Evolutionary conservation across 139 green algal genomes (phyloP).

Genomic region (Closterium sp.): DNA sequence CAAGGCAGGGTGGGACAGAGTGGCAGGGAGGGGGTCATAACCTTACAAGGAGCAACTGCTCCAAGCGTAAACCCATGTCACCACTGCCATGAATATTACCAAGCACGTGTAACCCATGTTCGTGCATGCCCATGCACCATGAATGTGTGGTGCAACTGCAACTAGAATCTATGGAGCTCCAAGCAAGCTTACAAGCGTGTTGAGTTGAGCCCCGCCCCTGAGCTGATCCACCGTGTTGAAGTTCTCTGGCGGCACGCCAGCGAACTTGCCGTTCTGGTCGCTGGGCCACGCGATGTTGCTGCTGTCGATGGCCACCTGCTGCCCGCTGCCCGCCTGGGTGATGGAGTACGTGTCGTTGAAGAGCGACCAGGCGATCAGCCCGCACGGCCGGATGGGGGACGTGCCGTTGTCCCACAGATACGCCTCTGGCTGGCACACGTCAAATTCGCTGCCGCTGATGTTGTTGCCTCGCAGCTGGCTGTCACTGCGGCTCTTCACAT

Average conservation of each 20-base stretch:
- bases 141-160: not conserved
- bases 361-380: slow-evolving; percentile 82
- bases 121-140: not conserved
- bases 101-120: not conserved
- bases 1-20: too few relatives aligned
- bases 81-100: too few relatives aligned
- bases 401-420: slow-evolving; percentile 37
- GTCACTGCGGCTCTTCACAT: slow-evolving; percentile 74
- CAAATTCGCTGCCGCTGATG: slow-evolving; percentile 40
- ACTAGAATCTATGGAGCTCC: too few relatives aligned
- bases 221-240: slow-evolving; percentile 65
- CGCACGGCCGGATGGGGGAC: slow-evolving; percentile 82
- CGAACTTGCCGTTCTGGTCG: slow-evolving; percentile 72
- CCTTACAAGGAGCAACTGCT: too few relatives aligned
- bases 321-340: not conserved
- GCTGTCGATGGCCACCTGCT: slow-evolving; percentile 55
- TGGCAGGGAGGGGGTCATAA: too few relatives aligned
- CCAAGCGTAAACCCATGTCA: too few relatives aligned
- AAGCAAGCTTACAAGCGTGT: slow-evolving; percentile 9
- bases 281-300: slow-evolving; percentile 69
- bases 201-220: slow-evolving; percentile 68
- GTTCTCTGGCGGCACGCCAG: slow-evolving; percentile 61
- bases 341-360: slow-evolving; percentile 85
- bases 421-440: slow-evolving; percentile 64
- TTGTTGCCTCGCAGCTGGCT: slow-evolving; percentile 68